Evolutionary conservation across 495 filamentous ascomycete species (phyloP), one percentile per base, ranked within the genome.

Genomic region (Podospora appendiculata): DNA sequence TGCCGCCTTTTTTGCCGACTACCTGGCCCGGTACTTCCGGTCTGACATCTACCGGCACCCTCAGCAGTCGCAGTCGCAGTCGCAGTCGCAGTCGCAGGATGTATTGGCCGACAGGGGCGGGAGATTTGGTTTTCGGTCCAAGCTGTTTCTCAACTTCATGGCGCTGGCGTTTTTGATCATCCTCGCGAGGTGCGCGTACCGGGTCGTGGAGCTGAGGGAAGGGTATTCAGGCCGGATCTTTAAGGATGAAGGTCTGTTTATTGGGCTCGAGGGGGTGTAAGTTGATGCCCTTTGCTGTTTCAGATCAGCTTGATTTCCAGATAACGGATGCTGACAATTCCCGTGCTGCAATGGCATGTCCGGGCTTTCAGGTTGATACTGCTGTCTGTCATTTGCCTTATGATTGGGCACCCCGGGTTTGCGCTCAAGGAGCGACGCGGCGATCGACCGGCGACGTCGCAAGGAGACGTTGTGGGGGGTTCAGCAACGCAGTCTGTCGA

Each of bases 151-250:
- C 33, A 57, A 52, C 1, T 72, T 74, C 54, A 54, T 79, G 47
- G 48, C 58, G 8, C 35, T 68, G 4, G 67, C 75, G 12, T 64
- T 71, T 16, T 2, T 73, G 13, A 58, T 71, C 11, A 78, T 77
- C 46, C 48, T 75, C 33, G 67, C 65, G 18, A 41, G 77, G 13
- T 79, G 76, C 50, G 45, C 50, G 8, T 80, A 75, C 54, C 64
- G 77, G 17, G 66, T 79, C 45, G 75, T 60, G n/a, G 77, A 80
- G 61, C 59, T 72, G 59, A 66, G 62, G 47, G 65, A 75, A 39
- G 76, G 74, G 16, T 79, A 74, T 52, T 36, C n/a, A 14, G 72
- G 76, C 11, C 45, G 57, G 17, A 50, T 75, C 51, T 66, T 79
- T 9, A 52, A 66, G 35, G 55, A 74, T 11, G 61, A 79, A 57